phyloP scores from a whole-genome alignment of 2,329 filamentous ascomycete genomes.

The Xylariaceae sp. region DNA sequence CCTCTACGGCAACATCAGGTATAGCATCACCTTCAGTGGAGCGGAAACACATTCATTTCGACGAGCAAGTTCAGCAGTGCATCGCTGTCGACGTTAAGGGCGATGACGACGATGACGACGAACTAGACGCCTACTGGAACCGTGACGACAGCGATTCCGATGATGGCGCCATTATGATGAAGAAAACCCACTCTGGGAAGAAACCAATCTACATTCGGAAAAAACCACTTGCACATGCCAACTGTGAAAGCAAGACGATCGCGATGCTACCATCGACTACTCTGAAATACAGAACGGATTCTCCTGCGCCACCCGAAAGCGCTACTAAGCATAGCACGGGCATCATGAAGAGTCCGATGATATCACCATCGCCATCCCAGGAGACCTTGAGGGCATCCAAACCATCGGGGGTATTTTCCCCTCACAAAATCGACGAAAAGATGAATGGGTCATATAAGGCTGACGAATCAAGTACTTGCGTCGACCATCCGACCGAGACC shows the following conservation, averaged over 20 bases:
- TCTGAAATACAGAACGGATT: constrained; percentile 76
- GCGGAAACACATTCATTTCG: constrained; percentile 89
- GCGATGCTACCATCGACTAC: constrained; percentile 84
- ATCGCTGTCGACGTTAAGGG: constrained; percentile 88
- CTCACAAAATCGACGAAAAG: constrained; percentile 55
- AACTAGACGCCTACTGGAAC: constrained; percentile 39
- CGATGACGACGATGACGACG: constrained; percentile 67
- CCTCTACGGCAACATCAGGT: constrained; percentile 68
- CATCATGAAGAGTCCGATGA: constrained; percentile 43
- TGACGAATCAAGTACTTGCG: constrained; percentile 31
- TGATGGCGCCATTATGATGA: constrained; percentile 79
- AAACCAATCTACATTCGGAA: constrained; percentile 48
- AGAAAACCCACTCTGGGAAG: constrained; percentile 54
- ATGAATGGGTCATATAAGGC: constrained; percentile 51
- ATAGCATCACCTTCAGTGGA: constrained; percentile 57
- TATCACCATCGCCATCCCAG: constrained; percentile 73
- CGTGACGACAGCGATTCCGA: constrained; percentile 63
- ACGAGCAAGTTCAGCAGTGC: constrained; percentile 91
- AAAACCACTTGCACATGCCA: constrained; percentile 38
- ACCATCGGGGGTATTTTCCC: constrained; percentile 59
- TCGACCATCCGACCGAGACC: constrained; percentile 15
- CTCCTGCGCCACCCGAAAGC: constrained; percentile 58
- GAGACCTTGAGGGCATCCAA: constrained; percentile 72
- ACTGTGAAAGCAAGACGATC: constrained; percentile 74
- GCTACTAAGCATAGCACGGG: constrained; percentile 56